Evolutionary conservation across 768 basidiomycete genomes (phyloP).

Genomic region (Myochromella boudieri): DNA sequence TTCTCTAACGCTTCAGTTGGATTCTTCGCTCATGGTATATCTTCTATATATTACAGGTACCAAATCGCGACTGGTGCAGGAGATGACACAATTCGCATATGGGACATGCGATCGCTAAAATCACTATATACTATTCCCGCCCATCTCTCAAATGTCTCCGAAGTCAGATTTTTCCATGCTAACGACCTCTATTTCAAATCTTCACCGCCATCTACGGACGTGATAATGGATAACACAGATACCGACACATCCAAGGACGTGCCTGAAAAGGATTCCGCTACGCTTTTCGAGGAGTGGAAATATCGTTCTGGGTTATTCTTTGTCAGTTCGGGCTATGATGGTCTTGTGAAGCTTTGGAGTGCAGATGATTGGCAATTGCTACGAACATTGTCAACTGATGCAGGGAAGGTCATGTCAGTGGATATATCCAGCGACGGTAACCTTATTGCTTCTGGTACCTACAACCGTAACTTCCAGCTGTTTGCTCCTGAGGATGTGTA

Average conservation of each 20-base stretch:
- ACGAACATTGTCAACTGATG: slow-evolving; percentile 85
- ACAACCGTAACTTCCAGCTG: slow-evolving; percentile 92
- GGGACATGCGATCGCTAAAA: slow-evolving; percentile 94
- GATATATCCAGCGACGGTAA: slow-evolving; percentile 85
- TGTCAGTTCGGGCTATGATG: slow-evolving; percentile 92
- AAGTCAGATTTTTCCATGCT: slow-evolving; percentile 89
- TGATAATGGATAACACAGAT: slow-evolving; percentile 49
- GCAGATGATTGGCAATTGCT: slow-evolving; percentile 98
- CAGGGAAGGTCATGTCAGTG: slow-evolving; percentile 99
- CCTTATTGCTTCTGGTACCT: slow-evolving; percentile 86
- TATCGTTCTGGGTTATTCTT: slow-evolving; percentile 91
- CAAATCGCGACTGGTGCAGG: slow-evolving; percentile 97
- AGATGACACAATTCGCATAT: slow-evolving; percentile 97
- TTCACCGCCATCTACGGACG: slow-evolving; percentile 36
- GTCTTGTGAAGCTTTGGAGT: slow-evolving; percentile 93
- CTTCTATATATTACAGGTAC: slow-evolving; percentile 58
- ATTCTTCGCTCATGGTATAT: slow-evolving; percentile 9
- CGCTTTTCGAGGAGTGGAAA: slow-evolving; percentile 64
- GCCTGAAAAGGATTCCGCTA: slow-evolving; percentile 34
- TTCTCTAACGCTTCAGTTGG: slow-evolving; percentile 8
- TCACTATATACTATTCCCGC: slow-evolving; percentile 96
- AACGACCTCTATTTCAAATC: slow-evolving; percentile 52
- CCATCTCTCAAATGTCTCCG: slow-evolving; percentile 92
- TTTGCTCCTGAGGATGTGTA: slow-evolving; percentile 75
- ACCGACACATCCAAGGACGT: slow-evolving; percentile 37